These are phyloP conservation scores for Coemansia sp. DNA, from an alignment of 192 early-diverging fungal genomes.

Conservation along the genomic window DNA sequence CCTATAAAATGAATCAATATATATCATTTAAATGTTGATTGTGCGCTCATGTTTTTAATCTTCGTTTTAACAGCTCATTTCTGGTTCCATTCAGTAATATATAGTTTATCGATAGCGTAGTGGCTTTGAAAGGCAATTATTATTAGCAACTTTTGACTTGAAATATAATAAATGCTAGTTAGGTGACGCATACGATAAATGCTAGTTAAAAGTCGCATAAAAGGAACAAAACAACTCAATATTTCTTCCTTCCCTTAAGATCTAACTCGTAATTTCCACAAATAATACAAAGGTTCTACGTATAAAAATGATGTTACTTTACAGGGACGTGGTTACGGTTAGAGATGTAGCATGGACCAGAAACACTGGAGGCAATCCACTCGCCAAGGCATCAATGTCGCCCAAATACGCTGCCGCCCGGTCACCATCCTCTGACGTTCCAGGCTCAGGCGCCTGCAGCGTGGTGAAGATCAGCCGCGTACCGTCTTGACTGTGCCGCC, in stretches of 20 bases:
- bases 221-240: too few species aligned
- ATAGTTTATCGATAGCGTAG: too few species aligned
- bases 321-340: constrained; percentile 63
- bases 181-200: background rate
- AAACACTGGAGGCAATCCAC: constrained; percentile 58
- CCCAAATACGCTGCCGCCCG: constrained; percentile 55
- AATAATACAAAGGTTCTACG: background rate
- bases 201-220: background rate
- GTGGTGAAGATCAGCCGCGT: constrained; percentile 64
- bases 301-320: background rate
- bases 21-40: too few species aligned
- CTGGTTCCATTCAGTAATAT: too few species aligned
- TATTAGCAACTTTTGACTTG: too few species aligned
- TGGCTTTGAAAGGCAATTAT: too few species aligned
- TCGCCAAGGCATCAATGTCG: constrained; percentile 55
- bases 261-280: background rate
- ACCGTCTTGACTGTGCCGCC: constrained; percentile 43
- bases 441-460: constrained; percentile 57
- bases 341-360: constrained; percentile 66
- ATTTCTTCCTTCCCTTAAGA: too few species aligned
- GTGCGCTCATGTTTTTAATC: too few species aligned
- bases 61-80: too few species aligned
- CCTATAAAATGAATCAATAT: background rate
- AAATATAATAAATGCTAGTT: too few species aligned
- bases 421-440: constrained; percentile 47